Evolutionary conservation across 805 yeast genomes (phyloP).

Genomic region (Yarrowia sp.): DNA sequence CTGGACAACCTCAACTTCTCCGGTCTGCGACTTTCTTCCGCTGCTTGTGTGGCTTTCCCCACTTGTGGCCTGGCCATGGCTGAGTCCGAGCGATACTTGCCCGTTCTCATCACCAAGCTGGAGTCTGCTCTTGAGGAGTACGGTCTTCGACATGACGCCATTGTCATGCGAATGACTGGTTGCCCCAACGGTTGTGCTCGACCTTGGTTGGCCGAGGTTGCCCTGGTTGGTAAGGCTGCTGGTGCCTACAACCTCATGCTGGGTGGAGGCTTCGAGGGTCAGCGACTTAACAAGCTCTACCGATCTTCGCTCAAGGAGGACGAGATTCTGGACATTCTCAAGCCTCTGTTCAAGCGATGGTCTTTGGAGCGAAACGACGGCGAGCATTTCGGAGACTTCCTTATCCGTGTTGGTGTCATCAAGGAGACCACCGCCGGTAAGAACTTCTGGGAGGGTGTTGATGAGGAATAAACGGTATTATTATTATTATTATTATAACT

Average conservation of each 20-base stretch:
- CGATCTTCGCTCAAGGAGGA: slow-evolving; percentile 86
- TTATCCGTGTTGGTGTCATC: slow-evolving; percentile 81
- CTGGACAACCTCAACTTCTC: slow-evolving; percentile 81
- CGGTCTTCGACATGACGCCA: slow-evolving; percentile 89
- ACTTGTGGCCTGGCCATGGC: slow-evolving; percentile 99
- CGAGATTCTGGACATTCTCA: slow-evolving; percentile 72
- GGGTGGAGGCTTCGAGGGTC: slow-evolving; percentile 95
- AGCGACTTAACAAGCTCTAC: slow-evolving; percentile 85
- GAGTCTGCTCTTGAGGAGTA: slow-evolving; percentile 86
- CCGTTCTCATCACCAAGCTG: slow-evolving; percentile 73
- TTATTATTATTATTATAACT: not conserved
- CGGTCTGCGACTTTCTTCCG: slow-evolving; percentile 82
- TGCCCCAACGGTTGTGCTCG: slow-evolving; percentile 99
- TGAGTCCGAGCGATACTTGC: slow-evolving; percentile 90
- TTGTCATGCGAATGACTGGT: slow-evolving; percentile 98
- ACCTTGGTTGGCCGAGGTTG: slow-evolving; percentile 97
- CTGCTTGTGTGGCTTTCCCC: slow-evolving; percentile 97
- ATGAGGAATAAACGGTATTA: slow-evolving; percentile 51
- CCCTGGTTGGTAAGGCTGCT: slow-evolving; percentile 90
- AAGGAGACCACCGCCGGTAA: slow-evolving; percentile 87
- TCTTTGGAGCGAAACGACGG: slow-evolving; percentile 85
- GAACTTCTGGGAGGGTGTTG: slow-evolving; percentile 90
- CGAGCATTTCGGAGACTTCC: slow-evolving; percentile 94
- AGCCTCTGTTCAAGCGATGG: slow-evolving; percentile 92
- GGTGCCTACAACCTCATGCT: slow-evolving; percentile 91